These are phyloP conservation scores for Alternaria rosae DNA, from an alignment of 2,329 filamentous ascomycete species.

Conservation along the genomic window DNA sequence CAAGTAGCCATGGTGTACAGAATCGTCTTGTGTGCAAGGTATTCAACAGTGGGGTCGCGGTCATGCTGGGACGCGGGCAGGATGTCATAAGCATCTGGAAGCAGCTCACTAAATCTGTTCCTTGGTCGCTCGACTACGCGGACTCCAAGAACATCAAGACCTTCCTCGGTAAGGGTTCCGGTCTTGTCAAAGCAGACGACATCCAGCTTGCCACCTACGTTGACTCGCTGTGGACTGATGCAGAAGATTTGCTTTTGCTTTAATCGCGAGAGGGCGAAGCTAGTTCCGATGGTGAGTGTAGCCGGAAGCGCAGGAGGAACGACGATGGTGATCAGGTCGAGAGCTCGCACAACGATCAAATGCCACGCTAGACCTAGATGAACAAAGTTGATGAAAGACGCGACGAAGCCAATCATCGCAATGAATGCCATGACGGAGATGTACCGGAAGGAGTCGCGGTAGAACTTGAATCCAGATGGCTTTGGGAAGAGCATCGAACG, in stretches of 20 bases:
- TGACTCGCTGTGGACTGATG: constrained; percentile 96
- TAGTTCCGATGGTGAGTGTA: constrained; percentile 94
- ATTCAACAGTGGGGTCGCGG: constrained; percentile 66
- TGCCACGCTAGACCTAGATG: constrained; percentile 84
- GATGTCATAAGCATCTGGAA: constrained; percentile 69
- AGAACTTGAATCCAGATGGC: constrained; percentile 98
- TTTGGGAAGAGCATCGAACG: constrained; percentile 99
- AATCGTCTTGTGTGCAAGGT: constrained; percentile 71
- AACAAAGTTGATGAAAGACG: constrained; percentile 92
- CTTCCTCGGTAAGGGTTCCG: constrained; percentile 96
- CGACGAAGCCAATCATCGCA: constrained; percentile 84
- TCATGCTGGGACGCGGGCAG: constrained; percentile 64
- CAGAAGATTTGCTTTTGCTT: constrained; percentile 94
- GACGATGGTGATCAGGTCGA: constrained; percentile 97
- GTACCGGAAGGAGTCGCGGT: constrained; percentile 95
- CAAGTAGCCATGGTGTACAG: constrained; percentile 97
- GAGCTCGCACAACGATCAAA: constrained; percentile 86
- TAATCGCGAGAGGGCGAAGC: constrained; percentile 86
- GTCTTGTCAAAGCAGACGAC: constrained; percentile 99
- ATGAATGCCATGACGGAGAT: constrained; percentile 95
- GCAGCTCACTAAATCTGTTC: constrained; percentile 76
- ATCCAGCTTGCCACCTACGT: constrained; percentile 94
- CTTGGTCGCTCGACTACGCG: constrained; percentile 73
- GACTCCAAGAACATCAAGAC: constrained; percentile 89
- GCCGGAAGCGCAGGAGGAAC: constrained; percentile 94